Conservation (phyloP, 1,139 yeast species). For the Scheffersomyces insectosa region DNA sequence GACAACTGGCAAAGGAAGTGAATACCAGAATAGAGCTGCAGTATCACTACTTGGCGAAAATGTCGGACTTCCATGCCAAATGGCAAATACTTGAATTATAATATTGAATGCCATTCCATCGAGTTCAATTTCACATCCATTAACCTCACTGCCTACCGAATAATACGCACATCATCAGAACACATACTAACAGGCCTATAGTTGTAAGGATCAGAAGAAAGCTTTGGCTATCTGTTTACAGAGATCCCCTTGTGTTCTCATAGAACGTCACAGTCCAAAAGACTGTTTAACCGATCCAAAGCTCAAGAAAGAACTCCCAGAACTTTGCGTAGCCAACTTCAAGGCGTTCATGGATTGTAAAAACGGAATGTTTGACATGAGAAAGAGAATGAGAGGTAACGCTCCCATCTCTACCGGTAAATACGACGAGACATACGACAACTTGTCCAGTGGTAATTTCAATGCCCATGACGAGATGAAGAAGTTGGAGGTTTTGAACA, state of each 20-base stretch:
- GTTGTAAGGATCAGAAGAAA: constrained; percentile 90
- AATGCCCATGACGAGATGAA: constrained; percentile 78
- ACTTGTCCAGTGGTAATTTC: constrained; percentile 76
- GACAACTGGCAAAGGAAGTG: too few species aligned
- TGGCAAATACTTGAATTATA: too few species aligned
- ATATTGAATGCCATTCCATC: too few species aligned
- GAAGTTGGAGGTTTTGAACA: constrained; percentile 60
- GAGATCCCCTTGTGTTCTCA: constrained; percentile 92
- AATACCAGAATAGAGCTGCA: too few species aligned
- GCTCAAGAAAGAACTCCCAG: constrained; percentile 75
- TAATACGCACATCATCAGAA: too few species aligned
- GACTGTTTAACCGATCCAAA: constrained; percentile 84
- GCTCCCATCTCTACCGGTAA: constrained; percentile 92
- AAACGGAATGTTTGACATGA: constrained; percentile 82
- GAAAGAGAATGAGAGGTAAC: constrained; percentile 90
- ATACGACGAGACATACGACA: constrained; percentile 82
- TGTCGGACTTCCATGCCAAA: too few species aligned
- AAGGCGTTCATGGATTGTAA: constrained; percentile 87
- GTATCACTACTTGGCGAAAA: too few species aligned
- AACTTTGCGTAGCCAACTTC: constrained; percentile 82
- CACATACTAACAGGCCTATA: constrained; percentile 18
- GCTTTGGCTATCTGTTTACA: constrained; percentile 95
- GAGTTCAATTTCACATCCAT: too few species aligned
- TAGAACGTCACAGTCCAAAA: constrained; percentile 86
- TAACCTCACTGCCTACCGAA: background rate